Evolutionary conservation across 129 eudicot genomes (phyloP), one percentile per base, ranked within the genome.

Genomic region (Escallonia rubra): DNA sequence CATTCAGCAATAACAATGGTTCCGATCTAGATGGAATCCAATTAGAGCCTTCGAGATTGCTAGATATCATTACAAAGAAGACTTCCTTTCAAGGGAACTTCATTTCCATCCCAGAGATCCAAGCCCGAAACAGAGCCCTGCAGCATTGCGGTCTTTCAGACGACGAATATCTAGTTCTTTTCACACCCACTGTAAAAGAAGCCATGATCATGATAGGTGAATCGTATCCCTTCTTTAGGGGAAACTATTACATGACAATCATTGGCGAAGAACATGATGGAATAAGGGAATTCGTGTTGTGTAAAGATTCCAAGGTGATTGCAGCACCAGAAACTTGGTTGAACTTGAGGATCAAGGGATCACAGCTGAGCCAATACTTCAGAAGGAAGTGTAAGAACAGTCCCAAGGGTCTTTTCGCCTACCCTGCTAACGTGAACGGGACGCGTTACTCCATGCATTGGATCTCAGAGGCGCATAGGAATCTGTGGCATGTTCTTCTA

Each of bases 381-480:
- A 78, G 96, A 63, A 81, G 92, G 57, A 89, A 89, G 74, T 80
- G 81, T 13, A 89, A 85, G 53, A 69, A 78, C 8, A 78, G 74
- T 66, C 96, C 92, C 4, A 85, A 89, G 66, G 96, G 96, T 9
- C 77, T 89, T 3, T 89, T 89, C 61, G 96, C 92, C 2, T 89
- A 89, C 66, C 90, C 96, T 9, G 92, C 87, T 2, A 68, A 75
- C 11, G 76, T 80, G 55, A 79, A 79, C 47, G 93, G 85, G n/a
- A 78, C 79, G 9, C 81, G 87, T 9, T 85, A 85, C 34, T 85
- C 92, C 3, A 89, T 85, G 96, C 96, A 89, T 59, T 89, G 96
- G 96, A 89, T 89, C 14, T 89, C 96, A 0, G 96, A 89, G 68
- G 96, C 92, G 0, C 96, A 76, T 68, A 72, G 96, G 16, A 89